phyloP scores from a whole-genome alignment of 2,329 filamentous ascomycete genomes.

The Penicillium expansum region DNA sequence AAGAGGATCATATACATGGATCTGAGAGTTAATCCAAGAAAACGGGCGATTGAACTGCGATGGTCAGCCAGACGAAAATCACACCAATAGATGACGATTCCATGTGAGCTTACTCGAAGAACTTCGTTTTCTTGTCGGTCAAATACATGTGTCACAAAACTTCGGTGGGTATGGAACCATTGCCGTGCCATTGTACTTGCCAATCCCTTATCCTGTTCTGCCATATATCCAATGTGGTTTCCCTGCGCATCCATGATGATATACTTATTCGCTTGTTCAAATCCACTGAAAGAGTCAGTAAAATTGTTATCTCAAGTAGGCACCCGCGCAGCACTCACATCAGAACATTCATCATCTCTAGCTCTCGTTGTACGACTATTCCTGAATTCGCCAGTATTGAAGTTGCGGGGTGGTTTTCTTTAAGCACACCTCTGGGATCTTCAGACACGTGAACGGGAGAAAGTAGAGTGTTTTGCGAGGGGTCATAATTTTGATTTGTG shows the following conservation, averaged over 20 bases:
- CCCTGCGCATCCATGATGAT: slow-evolving; percentile 64
- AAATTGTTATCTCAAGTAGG: neutral
- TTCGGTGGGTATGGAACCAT: slow-evolving; percentile 60
- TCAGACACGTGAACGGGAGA: slow-evolving; percentile 61
- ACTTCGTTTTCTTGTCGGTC: slow-evolving; percentile 60
- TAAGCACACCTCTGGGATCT: slow-evolving; percentile 59
- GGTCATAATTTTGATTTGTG: slow-evolving; percentile 42
- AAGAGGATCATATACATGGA: slow-evolving; percentile 56
- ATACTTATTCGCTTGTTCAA: slow-evolving; percentile 66
- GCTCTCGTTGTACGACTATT: slow-evolving; percentile 60
- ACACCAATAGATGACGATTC: neutral
- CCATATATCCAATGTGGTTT: slow-evolving; percentile 63
- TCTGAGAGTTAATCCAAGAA: slow-evolving; percentile 61
- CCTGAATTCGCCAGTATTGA: slow-evolving; percentile 60
- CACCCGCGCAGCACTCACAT: slow-evolving; percentile 37
- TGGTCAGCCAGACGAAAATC: slow-evolving; percentile 8
- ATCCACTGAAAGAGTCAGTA: slow-evolving; percentile 44
- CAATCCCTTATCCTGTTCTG: slow-evolving; percentile 61
- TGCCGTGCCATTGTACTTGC: slow-evolving; percentile 57
- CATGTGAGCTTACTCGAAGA: slow-evolving; percentile 43
- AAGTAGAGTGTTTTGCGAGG: slow-evolving; percentile 50
- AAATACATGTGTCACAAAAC: slow-evolving; percentile 65
- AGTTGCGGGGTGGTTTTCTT: slow-evolving; percentile 56
- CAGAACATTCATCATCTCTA: slow-evolving; percentile 66
- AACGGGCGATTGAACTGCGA: slow-evolving; percentile 60